Evolutionary conservation across 768 basidiomycete species (phyloP).

Genomic region (Kockovaella imperatae): DNA sequence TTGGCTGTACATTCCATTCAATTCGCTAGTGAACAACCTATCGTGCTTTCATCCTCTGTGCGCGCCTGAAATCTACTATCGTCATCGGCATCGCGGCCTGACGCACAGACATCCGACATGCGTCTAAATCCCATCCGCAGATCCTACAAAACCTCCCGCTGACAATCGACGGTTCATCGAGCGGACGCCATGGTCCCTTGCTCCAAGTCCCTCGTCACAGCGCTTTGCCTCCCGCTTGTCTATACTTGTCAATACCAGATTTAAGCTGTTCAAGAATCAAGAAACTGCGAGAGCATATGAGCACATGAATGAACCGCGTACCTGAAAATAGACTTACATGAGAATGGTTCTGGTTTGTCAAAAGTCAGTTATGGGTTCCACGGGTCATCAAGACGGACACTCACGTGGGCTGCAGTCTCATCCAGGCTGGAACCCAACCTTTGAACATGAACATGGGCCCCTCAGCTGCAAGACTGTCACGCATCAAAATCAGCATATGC

Average conservation of each 20-base stretch:
- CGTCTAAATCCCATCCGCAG: too few relatives aligned
- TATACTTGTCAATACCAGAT: constrained; percentile 31
- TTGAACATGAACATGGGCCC: constrained; percentile 40
- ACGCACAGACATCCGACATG: too few relatives aligned
- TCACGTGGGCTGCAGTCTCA: constrained; percentile 35
- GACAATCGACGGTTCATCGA: too few relatives aligned
- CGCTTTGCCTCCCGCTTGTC: constrained; percentile 24
- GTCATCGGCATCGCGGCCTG: too few relatives aligned
- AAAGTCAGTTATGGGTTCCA: too few relatives aligned
- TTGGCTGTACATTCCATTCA: too few relatives aligned
- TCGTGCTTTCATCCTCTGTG: too few relatives aligned
- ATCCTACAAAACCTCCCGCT: too few relatives aligned
- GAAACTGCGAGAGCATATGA: constrained; percentile 19
- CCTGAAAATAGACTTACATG: constrained; percentile 20
- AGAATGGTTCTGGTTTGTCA: constrained; percentile 15
- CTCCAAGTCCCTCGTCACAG: too few relatives aligned
- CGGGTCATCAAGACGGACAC: background rate
- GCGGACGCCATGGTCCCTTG: too few relatives aligned
- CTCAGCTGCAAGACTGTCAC: constrained; percentile 25
- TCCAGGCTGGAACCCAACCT: constrained; percentile 41
- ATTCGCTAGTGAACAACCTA: too few relatives aligned
- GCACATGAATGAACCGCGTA: background rate
- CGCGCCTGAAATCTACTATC: too few relatives aligned
- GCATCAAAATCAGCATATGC: background rate
- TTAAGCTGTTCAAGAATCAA: constrained; percentile 38